A percentile compares a stretch with the other conserved stretches of the same genome.
Conservation (phyloP, 2,329 filamentous ascomycete species). For the Helminthosporium solani region DNA sequence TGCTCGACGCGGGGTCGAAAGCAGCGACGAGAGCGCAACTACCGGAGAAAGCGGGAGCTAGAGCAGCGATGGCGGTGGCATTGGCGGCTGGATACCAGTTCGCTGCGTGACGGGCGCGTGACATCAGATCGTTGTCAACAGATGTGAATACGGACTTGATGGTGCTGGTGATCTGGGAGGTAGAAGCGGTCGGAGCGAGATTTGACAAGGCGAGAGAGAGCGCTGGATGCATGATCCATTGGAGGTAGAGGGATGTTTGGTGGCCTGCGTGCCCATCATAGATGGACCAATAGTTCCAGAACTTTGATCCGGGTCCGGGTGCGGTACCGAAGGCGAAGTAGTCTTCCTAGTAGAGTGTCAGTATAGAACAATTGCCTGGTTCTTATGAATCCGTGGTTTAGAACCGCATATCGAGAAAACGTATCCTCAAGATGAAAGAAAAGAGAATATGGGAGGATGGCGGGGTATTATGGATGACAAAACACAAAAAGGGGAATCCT, state of each 20-base stretch:
- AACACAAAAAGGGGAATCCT: too few species aligned
- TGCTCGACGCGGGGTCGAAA: conserved; percentile 57
- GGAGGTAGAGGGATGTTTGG: conserved; percentile 46
- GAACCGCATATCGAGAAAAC: neutral
- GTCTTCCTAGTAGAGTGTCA: conserved; percentile 27
- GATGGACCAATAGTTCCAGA: conserved; percentile 47
- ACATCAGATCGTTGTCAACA: conserved; percentile 59
- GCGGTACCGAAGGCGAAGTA: conserved; percentile 30
- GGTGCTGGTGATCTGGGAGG: conserved; percentile 53
- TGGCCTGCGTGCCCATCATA: conserved; percentile 55
- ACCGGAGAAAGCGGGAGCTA: conserved; percentile 50
- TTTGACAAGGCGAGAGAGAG: conserved; percentile 42
- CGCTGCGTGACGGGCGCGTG: conserved; percentile 38
- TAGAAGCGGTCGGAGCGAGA: conserved; percentile 38
- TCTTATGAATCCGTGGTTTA: too few species aligned
- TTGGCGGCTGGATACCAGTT: conserved; percentile 42
- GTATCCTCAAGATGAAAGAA: neutral
- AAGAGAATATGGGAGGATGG: neutral
- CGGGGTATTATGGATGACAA: too few species aligned
- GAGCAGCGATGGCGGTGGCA: conserved; percentile 25
- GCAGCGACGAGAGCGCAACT: conserved; percentile 65
- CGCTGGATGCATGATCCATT: conserved; percentile 46
- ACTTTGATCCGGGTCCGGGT: conserved; percentile 28
- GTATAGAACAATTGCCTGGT: too few species aligned
- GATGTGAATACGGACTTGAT: conserved; percentile 60